Base-by-base conservation (phyloP, 208 protist species). In the Trypanosoma boissoni region DNA sequence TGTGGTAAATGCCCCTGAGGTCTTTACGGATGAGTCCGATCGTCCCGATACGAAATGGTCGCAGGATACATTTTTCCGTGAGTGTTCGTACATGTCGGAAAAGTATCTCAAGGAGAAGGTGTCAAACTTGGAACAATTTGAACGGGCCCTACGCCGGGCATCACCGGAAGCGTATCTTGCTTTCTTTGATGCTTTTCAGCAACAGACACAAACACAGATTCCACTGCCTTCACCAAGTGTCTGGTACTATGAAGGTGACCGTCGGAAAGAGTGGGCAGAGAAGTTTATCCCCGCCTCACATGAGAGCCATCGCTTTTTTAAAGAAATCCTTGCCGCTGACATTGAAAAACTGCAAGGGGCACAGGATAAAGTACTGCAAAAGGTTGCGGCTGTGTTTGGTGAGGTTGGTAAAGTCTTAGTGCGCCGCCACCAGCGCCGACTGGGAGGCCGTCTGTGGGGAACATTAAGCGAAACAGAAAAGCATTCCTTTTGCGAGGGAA, bases 1-100 rank as follows among this genome's bases (percentile, higher is more conserved):
- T 27, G 45, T 65, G 5, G 48, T 76, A 1, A 79, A 78, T 65
- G 68, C 63, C 26, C 55, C 76, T 1, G 74, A 63, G 1, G 53
- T 77, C 6, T 74, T 92, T 27, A 70, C 57, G 21, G 88, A 95
- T 55, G 88, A 95, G 54, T 82, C 88, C 3, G 88, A 95, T 70
- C 73, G 70, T 39, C 85, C 88, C 5, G 76, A 77, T 41, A 95
- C 88, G 18, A 81, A 67, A 54, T 95, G 88, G 86, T 68, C 76
- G 29, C 64, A 76, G 34, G 88, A 95, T 69, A 91, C 75, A 18
- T 56, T 77, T 36, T 91, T 92, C 57, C 68, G 74, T 54, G 84
- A 92, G 64, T 51, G 83, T 12, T 65, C 76, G 34, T 91, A 82
- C 60, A 74, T 92, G 44, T 42, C 52, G 27, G 79, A 95, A 72